A percentile compares a stretch with the other conserved stretches of the same genome.
Conservation (phyloP, 345 rosid genomes). For the Populus davidiana region DNA sequence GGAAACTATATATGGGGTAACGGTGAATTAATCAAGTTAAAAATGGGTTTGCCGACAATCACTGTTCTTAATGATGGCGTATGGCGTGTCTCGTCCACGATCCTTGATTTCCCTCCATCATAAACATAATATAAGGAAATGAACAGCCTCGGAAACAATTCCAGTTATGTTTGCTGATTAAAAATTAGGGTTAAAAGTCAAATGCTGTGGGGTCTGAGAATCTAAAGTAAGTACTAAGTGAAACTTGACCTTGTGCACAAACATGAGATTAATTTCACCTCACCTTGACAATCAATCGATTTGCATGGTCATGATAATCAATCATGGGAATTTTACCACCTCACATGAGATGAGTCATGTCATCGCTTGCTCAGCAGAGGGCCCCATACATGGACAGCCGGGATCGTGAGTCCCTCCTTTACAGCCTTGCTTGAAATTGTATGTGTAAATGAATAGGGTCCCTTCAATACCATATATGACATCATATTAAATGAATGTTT, state of each 20-base stretch:
- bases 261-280: background rate
- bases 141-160: background rate
- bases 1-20: background rate
- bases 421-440: constrained; percentile 34
- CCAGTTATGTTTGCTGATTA: constrained; percentile 4
- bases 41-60: constrained; percentile 62
- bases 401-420: constrained; percentile 29
- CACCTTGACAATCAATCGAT: constrained; percentile 4
- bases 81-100: background rate
- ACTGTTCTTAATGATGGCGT: constrained; percentile 31
- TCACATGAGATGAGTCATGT: constrained; percentile 18
- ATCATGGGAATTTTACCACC: constrained; percentile 7
- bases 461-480: background rate
- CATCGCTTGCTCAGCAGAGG: constrained; percentile 15
- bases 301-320: constrained; percentile 36
- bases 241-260: background rate
- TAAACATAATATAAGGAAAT: constrained; percentile 9
- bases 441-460: constrained; percentile 22
- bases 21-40: background rate
- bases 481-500: constrained; percentile 2
- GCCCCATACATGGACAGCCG: constrained; percentile 16
- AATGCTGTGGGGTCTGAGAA: constrained; percentile 7
- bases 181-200: background rate
- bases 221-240: background rate
- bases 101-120: background rate